Percentiles rank a stretch among this genome's conserved stretches.
Evolutionary conservation across 176 grass and related monocot species (phyloP).

Genomic region (Zizania latifolia): DNA sequence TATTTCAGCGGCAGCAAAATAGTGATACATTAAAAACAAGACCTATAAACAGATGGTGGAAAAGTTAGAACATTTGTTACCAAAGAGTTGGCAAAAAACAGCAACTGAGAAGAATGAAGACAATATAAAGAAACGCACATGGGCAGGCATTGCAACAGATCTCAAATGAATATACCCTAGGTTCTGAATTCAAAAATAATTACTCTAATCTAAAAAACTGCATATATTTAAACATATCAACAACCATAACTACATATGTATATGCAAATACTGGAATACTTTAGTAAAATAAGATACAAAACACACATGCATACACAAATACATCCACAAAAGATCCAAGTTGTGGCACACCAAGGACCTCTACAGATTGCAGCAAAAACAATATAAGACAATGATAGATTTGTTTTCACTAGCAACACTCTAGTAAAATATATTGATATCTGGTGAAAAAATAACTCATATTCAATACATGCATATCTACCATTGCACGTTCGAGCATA

Average conservation of each 20-base stretch:
- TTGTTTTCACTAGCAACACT: neutral
- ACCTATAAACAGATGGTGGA: slow-evolving; percentile 42
- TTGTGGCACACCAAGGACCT: neutral
- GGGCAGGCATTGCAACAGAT: neutral
- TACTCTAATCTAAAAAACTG: neutral
- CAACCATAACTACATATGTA: neutral
- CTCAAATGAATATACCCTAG: neutral
- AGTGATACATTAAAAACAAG: slow-evolving; percentile 86
- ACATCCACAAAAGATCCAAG: neutral
- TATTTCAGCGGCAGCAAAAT: slow-evolving; percentile 86
- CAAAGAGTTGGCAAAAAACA: neutral
- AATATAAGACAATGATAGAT: neutral
- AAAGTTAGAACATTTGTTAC: slow-evolving; percentile 7
- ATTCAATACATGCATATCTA: neutral
- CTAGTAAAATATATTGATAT: neutral
- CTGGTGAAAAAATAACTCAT: neutral
- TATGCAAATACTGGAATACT: neutral
- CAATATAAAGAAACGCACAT: neutral
- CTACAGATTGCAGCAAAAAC: neutral
- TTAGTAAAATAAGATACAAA: neutral
- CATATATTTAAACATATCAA: too few species aligned
- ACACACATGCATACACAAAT: neutral
- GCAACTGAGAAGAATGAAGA: neutral
- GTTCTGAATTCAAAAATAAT: neutral
- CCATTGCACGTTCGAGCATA: neutral